Base-by-base conservation (phyloP, 352 stramenopile species). In the Phytopythium helicoides region DNA sequence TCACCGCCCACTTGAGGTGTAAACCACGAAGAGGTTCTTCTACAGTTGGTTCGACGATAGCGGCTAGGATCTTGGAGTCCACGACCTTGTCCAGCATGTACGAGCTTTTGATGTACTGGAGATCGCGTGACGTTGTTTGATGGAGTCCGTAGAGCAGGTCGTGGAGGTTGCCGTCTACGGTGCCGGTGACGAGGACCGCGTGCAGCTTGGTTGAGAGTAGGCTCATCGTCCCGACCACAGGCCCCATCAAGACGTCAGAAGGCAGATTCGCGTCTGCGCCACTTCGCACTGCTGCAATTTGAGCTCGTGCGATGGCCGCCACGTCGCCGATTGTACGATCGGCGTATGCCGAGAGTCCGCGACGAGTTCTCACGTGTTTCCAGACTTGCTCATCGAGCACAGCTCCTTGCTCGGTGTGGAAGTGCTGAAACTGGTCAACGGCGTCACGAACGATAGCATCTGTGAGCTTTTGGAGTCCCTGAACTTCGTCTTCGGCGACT, bases 71-170 rank as follows among this genome's bases (percentile, higher is more conserved):
- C 16, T 58, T 52, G 44, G 47, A 64, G 47, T 73, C 56, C 6
- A 66, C 25, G 3, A 71, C 47, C 0, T 56, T 52, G 42, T 77
- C 61, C 2, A 60, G 23, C 11, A 58, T 59, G 48, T 64, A 64
- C 3, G 56, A 58, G 8, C 55, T 60, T 38, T 68, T 65, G 41
- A 73, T 47, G 31, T 60, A 52, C 44, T 68, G 60, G 10, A 51
- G 53, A 5, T 60, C 54, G 5, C 59, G 44, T 6, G 58, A 42
- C n/a, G 57, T 46, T 7, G 53, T 38, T 19, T 58, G 60, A 19
- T 48, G 52, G n/a, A 72, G 34, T 4, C 59, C 66, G 22, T 63
- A 76, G 52, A 79, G 58, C 16, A 73, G 45, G 36, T 74, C 69
- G n/a, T 80, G 58, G 16, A 80, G 38, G 1, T 37, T 33, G 12